phyloP scores from a whole-genome alignment of 2,329 filamentous ascomycete species.

The Aquanectria penicillioides region DNA sequence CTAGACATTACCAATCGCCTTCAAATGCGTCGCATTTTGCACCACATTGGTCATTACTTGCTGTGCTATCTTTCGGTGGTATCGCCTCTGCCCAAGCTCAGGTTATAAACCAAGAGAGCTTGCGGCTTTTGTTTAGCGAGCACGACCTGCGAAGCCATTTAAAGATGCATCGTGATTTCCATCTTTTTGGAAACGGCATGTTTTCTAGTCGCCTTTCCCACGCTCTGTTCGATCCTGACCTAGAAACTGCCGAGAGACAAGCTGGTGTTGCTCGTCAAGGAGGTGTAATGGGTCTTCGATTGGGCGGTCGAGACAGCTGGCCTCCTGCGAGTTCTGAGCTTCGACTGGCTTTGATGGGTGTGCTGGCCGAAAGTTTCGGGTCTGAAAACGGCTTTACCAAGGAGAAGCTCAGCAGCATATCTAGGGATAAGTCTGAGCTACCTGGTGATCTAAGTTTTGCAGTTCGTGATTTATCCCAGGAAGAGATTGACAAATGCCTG shows the following conservation, averaged over 20 bases:
- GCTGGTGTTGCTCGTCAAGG: slow-evolving; percentile 75
- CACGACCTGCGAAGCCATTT: slow-evolving; percentile 80
- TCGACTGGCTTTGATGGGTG: slow-evolving; percentile 86
- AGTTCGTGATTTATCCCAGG: slow-evolving; percentile 80
- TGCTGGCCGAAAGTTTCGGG: slow-evolving; percentile 79
- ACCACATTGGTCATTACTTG: slow-evolving; percentile 68
- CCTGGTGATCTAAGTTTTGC: slow-evolving; percentile 83
- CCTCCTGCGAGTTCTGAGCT: slow-evolving; percentile 94
- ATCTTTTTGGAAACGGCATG: slow-evolving; percentile 84
- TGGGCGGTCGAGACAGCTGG: slow-evolving; percentile 86
- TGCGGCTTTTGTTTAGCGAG: slow-evolving; percentile 78
- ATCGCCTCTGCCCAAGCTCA: slow-evolving; percentile 79
- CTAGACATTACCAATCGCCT: slow-evolving; percentile 36
- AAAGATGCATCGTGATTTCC: slow-evolving; percentile 79
- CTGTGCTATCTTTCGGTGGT: slow-evolving; percentile 79
- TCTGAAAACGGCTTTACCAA: slow-evolving; percentile 35
- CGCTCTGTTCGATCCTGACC: slow-evolving; percentile 84
- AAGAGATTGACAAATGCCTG: slow-evolving; percentile 85
- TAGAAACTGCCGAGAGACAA: slow-evolving; percentile 80
- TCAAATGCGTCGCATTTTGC: slow-evolving; percentile 47
- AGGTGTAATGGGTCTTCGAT: slow-evolving; percentile 80
- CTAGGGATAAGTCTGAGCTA: slow-evolving; percentile 53
- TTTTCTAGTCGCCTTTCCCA: slow-evolving; percentile 84
- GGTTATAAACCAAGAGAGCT: slow-evolving; percentile 79
- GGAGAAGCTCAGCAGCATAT: slow-evolving; percentile 41